Evolutionary conservation across 306 rosid species (phyloP), one percentile per base, ranked within the genome.

Genomic region (Elaeagnus macrophylla): DNA sequence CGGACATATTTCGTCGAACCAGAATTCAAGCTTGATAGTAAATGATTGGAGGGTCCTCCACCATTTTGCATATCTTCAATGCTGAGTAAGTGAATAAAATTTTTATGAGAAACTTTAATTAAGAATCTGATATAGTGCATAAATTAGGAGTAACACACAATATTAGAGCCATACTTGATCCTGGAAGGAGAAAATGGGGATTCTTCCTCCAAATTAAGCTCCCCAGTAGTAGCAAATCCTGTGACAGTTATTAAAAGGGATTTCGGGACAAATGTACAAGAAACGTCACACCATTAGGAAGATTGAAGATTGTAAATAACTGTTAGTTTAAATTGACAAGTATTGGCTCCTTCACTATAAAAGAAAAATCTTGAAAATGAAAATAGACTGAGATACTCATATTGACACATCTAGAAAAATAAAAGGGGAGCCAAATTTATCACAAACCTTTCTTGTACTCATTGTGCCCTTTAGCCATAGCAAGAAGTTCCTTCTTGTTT

Each of bases 401-500:
- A 25, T 5, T 25, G 32, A 25, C 32, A 25, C 32, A 25, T 25
- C 32, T 25, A 2, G 32, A 25, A 25, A 3, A 25, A 25, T 25
- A 25, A 25, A 45, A 12, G 40, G 10, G 63, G 48, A 37, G 50
- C 46, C 63, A 66, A 45, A 32, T 37, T 53, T 35, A 53, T 25
- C 53, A 67, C 81, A 56, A 60, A 91, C 96, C 95, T 84, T 91
- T 84, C 72, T 87, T 91, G 77, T 91, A 95, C 54, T 91, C 96
- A 3, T 82, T 83, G 41, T 70, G 96, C 65, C 87, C 99, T 75
- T 80, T 91, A 9, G 95, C 96, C 99, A 87, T 84, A 43, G 99
- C 99, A 72, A 91, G 95, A 55, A 84, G 96, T 71, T 91, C 96
- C 80, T 84, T 82, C 70, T 79, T 84, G 67, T 91, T 91, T 77